A percentile compares a stretch with the other conserved stretches of the same genome.
phyloP scores from a whole-genome alignment of 768 basidiomycete species.

The Tylopilus subfusipes region DNA sequence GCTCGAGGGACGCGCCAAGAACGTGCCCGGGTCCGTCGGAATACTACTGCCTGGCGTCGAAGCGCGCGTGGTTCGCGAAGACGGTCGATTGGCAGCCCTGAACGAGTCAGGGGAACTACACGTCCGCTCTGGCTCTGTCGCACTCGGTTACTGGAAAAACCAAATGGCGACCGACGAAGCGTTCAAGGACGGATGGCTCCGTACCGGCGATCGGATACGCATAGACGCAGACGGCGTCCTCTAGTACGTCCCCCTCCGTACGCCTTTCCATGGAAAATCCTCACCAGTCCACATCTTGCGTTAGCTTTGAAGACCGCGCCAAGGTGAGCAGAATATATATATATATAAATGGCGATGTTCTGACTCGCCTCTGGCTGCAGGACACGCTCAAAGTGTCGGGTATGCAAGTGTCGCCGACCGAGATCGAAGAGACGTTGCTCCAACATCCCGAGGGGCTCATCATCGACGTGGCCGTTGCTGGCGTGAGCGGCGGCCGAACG shows the following conservation, averaged over 20 bases:
- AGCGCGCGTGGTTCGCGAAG: constrained; percentile 56
- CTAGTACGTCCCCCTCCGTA: constrained; percentile 45
- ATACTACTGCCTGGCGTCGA: constrained; percentile 62
- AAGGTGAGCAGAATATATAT: constrained; percentile 45
- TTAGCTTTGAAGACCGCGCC: constrained; percentile 70
- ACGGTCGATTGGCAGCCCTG: constrained; percentile 49
- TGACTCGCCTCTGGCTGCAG: constrained; percentile 30
- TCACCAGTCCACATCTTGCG: neutral
- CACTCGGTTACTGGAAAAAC: constrained; percentile 72
- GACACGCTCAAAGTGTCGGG: constrained; percentile 82
- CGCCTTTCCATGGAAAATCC: neutral
- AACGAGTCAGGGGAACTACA: constrained; percentile 68
- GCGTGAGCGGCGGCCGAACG: constrained; percentile 67
- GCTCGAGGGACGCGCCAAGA: constrained; percentile 42
- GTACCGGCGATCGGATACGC: constrained; percentile 68
- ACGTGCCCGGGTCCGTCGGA: constrained; percentile 47
- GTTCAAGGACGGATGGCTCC: constrained; percentile 68
- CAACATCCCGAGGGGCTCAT: constrained; percentile 60
- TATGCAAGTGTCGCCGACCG: constrained; percentile 73
- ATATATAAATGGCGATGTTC: neutral
- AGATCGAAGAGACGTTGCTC: constrained; percentile 67
- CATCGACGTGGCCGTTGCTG: constrained; percentile 65
- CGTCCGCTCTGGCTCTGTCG: constrained; percentile 52
- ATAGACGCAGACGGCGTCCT: constrained; percentile 60
- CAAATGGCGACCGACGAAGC: constrained; percentile 61